Evolutionary conservation across 306 rosid genomes (phyloP), one percentile per base, ranked within the genome.

Genomic region (Gleditsia sinensis): DNA sequence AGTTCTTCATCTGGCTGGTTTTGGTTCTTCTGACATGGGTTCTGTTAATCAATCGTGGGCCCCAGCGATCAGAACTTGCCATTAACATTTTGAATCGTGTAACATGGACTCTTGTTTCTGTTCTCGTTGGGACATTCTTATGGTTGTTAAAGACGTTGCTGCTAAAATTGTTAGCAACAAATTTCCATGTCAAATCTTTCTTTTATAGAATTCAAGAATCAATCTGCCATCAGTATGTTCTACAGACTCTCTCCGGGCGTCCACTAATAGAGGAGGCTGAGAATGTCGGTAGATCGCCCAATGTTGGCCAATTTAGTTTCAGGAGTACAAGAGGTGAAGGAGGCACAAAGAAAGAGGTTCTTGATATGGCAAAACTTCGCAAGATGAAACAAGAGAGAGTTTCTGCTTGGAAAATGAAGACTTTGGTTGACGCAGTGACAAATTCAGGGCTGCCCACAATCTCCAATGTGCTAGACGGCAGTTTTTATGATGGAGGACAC

Each of bases 391-490:
- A 84, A 55, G 98, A 88, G 67, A 94, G 88, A 77, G 96, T 95
- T 75, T 90, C 97, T 7, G 91, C 99, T 6, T 92, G 99, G 98
- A 95, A 96, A 6, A 92, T 95, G 98, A 95, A 95, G 86, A 84
- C 80, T 43, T 80, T 95, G 87, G 84, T 92, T 34, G 97, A 95
- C 61, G 98, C 93, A 42, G 90, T 92, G 79, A 62, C 82, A 20
- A 88, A 78, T 79, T 92, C 97, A n/a, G 87, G 97, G 75, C 81
- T 94, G 40, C 84, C 96, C 56, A 91, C 98, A 6, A 82, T 94
- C 67, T 92, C 97, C 5, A 76, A 78, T 55, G 55, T 85, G 28
- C 70, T 91, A 20, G 96, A 94, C 20, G 86, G 84, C 83, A 87
- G 81, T 75, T 74, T 88, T 69, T 79, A 82, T 66, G 82, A 71